These are phyloP conservation scores for Cyclotella distinguenda DNA, from an alignment of 108 stramenopile species.

Conservation along the genomic window DNA sequence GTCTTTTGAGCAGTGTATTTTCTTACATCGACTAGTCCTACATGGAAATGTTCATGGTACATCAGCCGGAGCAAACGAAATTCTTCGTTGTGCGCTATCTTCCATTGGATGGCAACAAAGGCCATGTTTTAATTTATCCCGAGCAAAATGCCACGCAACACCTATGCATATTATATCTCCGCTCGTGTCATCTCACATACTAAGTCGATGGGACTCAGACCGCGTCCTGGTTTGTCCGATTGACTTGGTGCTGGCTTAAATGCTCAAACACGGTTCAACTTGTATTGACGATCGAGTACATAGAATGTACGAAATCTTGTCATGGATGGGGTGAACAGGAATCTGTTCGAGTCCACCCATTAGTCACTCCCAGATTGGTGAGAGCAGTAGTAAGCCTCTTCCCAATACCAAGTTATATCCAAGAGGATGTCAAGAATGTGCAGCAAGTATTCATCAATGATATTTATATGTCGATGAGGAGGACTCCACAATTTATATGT, in stretches of 20 bases:
- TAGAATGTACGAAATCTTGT: constrained; percentile 21
- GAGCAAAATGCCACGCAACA: background rate
- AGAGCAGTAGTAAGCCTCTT: background rate
- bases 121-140: background rate
- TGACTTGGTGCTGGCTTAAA: constrained; percentile 13
- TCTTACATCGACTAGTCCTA: constrained; percentile 25
- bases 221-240: constrained; percentile 26
- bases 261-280: constrained; percentile 6
- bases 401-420: constrained; percentile 8
- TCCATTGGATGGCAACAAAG: constrained; percentile 23
- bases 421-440: constrained; percentile 12
- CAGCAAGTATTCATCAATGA: constrained; percentile 13
- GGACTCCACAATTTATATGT: too few relatives aligned
- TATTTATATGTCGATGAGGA: constrained; percentile 13
- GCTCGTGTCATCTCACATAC: constrained; percentile 13
- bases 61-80: background rate
- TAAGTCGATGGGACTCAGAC: constrained; percentile 17
- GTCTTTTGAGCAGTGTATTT: constrained; percentile 12
- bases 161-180: constrained; percentile 15
- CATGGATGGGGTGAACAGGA: constrained; percentile 21
- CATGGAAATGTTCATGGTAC: constrained; percentile 12
- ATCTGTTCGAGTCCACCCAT: constrained; percentile 6
- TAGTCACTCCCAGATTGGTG: constrained; percentile 3
- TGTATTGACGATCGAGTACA: constrained; percentile 16
- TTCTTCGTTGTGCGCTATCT: constrained; percentile 5